Conservation (phyloP, 176 grass and related monocot genomes). For the Oryza coarctata region DNA sequence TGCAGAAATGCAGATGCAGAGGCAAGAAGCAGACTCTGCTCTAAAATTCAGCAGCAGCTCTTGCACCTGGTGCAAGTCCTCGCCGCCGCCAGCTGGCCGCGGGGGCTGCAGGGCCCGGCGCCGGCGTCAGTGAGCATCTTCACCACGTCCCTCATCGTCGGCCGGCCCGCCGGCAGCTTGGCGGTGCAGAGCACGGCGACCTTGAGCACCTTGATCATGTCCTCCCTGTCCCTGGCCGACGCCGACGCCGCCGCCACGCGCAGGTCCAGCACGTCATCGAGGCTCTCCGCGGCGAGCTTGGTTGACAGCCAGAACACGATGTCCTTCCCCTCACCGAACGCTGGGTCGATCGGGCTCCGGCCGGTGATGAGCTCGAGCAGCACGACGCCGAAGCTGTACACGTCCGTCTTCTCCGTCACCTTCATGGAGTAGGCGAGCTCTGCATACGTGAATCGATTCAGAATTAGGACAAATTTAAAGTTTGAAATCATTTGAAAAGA, state of each 20-base stretch:
- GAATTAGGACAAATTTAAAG: background rate
- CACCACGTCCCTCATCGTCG: conserved; percentile 86
- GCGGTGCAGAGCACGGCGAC: conserved; percentile 71
- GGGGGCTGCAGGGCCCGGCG: conserved; percentile 33
- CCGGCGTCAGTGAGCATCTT: conserved; percentile 71
- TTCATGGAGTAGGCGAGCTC: conserved; percentile 75
- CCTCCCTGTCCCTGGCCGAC: conserved; percentile 38
- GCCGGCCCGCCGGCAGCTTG: conserved; percentile 50
- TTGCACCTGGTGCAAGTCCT: conserved; percentile 31
- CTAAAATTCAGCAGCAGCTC: conserved; percentile 49
- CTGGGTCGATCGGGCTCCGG: conserved; percentile 60
- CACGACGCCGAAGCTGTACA: conserved; percentile 91
- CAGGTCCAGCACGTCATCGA: conserved; percentile 52
- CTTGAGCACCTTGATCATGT: conserved; percentile 71
- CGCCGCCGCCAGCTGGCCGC: background rate
- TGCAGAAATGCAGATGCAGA: background rate
- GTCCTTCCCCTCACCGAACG: conserved; percentile 78
- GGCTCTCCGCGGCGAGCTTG: conserved; percentile 42
- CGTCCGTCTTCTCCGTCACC: conserved; percentile 84
- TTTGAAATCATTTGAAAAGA: background rate
- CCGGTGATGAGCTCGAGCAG: conserved; percentile 79
- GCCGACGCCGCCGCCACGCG: conserved; percentile 17
- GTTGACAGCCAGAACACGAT: conserved; percentile 76
- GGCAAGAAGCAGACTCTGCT: conserved; percentile 19
- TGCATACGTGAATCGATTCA: conserved; percentile 23